Conservation (phyloP, 2,329 filamentous ascomycete species). For the Pseudocercospora eumusae region DNA sequence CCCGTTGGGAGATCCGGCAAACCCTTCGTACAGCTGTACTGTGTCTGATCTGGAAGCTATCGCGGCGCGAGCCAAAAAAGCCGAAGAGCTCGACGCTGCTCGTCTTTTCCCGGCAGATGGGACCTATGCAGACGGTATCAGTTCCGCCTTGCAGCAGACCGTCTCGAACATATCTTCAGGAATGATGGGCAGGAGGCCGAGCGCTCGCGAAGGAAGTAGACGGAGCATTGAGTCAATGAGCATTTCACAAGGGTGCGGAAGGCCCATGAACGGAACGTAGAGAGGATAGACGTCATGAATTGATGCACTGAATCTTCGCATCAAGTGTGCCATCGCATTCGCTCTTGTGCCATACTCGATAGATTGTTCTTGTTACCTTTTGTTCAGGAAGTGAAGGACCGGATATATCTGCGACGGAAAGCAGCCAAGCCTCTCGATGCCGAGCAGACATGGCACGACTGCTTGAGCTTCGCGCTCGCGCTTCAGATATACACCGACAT, state of each 20-base stretch:
- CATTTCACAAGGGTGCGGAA: not conserved
- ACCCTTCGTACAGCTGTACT: conserved; percentile 66
- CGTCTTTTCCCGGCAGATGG: conserved; percentile 52
- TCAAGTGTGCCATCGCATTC: not conserved
- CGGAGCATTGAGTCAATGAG: conserved; percentile 1
- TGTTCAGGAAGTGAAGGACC: not conserved
- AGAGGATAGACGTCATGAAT: not conserved
- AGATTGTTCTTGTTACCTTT: not conserved
- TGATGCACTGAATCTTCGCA: not conserved
- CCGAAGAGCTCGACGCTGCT: conserved; percentile 49
- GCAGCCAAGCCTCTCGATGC: not conserved
- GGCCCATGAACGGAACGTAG: not conserved
- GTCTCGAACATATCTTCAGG: not conserved
- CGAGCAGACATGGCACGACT: not conserved
- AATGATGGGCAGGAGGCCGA: conserved; percentile 5
- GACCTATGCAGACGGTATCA: not conserved
- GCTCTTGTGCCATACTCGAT: not conserved
- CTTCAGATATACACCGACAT: not conserved
- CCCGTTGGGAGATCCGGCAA: conserved; percentile 65
- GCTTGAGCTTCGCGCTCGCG: not conserved
- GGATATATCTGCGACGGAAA: not conserved
- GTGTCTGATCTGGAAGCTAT: conserved; percentile 20
- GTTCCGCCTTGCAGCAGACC: not conserved
- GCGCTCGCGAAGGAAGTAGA: not conserved
- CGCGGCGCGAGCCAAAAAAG: conserved; percentile 14